Base-by-base conservation (phyloP, 805 yeast genomes). In the Lipomyces anomalus region DNA sequence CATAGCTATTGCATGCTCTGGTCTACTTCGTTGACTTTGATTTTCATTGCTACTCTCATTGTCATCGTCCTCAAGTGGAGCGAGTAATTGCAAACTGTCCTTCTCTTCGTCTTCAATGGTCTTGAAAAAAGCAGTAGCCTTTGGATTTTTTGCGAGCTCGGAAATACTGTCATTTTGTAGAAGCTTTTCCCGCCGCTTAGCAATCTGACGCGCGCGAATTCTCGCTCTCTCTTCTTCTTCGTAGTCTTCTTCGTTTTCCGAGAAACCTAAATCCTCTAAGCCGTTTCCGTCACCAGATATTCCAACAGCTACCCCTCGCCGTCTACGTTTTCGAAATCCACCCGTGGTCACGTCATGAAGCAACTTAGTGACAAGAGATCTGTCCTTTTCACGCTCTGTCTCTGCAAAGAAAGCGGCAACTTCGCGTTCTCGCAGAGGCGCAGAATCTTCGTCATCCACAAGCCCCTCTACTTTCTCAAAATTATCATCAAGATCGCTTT, bases 381-480 rank as follows among this genome's bases (percentile, higher is more conserved):
- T 72, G 62, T 85, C 94, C 33, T 74, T 71, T 43, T 74, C 75
- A 21, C 76, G 75, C 48, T 79, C 78, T 26, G 11, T 13, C 13
- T 26, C 30, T 26, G 30, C 30, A 13, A 9, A 13, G 11, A 26
- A 26, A 9, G 30, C 30, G 13, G 30, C 30, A 9, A 26, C 30
- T 9, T 26, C 30, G 9, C 11, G 11, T 13, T 26, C 30, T 9
- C 30, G 30, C 13, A 26, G 30, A 9, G 30, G 30, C 9, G 30
- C 63, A 46, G 74, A 75, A 37, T 80, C 72, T 23, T 73, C 70
- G 67, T 84, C 87, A 63, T 84, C 90, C 46, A 84, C 73, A 86
- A 84, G 79, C 50, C 67, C 72, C 63, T 84, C 92, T 58, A 83
- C 84, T 50, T 84, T 94, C 22, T 85, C 77, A 60, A 84, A 78